phyloP scores from a whole-genome alignment of 2,329 filamentous ascomycete genomes.

The Aspergillus sp. region DNA sequence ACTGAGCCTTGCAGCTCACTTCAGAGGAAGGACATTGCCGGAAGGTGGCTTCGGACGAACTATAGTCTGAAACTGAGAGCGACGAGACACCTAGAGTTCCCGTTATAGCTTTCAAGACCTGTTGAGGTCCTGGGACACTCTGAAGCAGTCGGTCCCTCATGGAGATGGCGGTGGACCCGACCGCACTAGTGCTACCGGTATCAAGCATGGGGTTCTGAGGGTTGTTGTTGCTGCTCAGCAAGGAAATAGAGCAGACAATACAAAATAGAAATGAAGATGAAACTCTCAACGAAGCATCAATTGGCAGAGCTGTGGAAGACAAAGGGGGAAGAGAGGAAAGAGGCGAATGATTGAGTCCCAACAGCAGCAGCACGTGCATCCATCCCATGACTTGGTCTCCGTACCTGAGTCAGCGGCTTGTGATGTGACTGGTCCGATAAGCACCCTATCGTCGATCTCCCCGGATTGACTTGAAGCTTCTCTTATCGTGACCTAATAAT shows the following conservation, averaged over 20 bases:
- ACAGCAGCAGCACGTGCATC: conserved; percentile 5
- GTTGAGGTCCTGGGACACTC: conserved; percentile 37
- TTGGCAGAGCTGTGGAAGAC: background rate
- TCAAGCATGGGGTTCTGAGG: conserved; percentile 1
- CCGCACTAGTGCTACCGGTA: conserved; percentile 9
- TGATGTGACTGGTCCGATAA: conserved; percentile 15
- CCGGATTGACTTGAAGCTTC: background rate
- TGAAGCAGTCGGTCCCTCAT: conserved; percentile 19
- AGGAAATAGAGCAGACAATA: background rate
- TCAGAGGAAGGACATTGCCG: conserved; percentile 39
- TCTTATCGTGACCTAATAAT: background rate
- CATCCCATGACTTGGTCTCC: conserved; percentile 13
- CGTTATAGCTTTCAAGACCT: conserved; percentile 37
- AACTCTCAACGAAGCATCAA: background rate
- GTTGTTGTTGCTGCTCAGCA: background rate
- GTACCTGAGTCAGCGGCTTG: conserved; percentile 15
- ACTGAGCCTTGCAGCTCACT: conserved; percentile 66
- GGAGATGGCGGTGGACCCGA: conserved; percentile 11
- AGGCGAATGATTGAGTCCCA: conserved; percentile 4
- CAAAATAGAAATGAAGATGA: background rate
- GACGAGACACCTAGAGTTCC: conserved; percentile 34
- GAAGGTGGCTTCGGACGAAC: conserved; percentile 15
- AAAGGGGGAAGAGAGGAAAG: background rate
- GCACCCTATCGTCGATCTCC: background rate
- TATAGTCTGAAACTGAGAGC: conserved; percentile 15